A percentile compares a stretch with the other conserved stretches of the same genome.
Evolutionary conservation across 495 filamentous ascomycete species (phyloP).

Genomic region (Xylaria sp.): DNA sequence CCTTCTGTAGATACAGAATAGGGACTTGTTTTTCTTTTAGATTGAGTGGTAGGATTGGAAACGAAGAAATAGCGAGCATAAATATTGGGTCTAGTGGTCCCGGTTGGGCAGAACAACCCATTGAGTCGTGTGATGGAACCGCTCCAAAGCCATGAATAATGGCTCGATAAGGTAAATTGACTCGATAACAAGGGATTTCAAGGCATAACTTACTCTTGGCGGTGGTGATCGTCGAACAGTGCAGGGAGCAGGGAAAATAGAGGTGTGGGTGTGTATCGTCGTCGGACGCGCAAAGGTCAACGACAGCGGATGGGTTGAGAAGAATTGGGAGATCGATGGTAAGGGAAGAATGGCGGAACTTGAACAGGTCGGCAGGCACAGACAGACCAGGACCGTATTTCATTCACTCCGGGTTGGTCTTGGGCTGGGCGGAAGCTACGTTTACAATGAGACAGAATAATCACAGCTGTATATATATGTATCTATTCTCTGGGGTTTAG

Average conservation of each 20-base stretch:
- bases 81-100: neutral
- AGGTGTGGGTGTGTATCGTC: neutral
- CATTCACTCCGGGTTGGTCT: neutral
- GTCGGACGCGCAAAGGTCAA: neutral
- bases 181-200: neutral
- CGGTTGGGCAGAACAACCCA: neutral
- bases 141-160: neutral
- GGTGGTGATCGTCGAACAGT: neutral
- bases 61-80: neutral
- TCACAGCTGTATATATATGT: neutral
- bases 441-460: neutral
- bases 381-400: neutral
- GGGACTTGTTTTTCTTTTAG: neutral
- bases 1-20: neutral
- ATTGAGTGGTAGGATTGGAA: neutral
- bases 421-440: neutral
- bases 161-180: neutral
- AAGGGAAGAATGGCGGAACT: neutral
- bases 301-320: neutral
- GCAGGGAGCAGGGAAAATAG: neutral
- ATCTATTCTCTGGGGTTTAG: too few species aligned
- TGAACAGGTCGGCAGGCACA: neutral
- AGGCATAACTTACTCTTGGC: neutral
- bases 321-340: neutral
- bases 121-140: neutral